Evolutionary conservation across 192 early-diverging fungal genomes (phyloP).

Genomic region (Coemansia sp.): DNA sequence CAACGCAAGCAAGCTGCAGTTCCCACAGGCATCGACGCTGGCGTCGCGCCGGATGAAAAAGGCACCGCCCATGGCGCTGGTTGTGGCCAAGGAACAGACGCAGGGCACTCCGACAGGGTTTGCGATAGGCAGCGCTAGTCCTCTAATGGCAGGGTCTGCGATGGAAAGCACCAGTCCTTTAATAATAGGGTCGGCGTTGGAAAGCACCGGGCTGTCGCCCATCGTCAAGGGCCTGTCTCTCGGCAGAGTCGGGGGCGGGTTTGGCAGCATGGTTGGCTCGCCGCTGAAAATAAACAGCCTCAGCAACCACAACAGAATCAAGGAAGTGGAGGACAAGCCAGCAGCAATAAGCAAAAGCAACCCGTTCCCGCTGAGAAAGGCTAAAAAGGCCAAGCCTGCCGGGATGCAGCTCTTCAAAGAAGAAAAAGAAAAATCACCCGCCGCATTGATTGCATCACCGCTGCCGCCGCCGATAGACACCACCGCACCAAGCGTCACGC

Average conservation of each 20-base stretch:
- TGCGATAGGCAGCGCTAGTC: too few relatives aligned
- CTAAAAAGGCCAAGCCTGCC: not conserved
- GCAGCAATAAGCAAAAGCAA: not conserved
- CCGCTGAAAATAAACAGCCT: conserved; percentile 1
- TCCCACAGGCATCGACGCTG: conserved; percentile 13
- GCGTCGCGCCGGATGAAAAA: conserved; percentile 34
- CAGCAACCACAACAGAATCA: not conserved
- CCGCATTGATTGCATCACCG: not conserved
- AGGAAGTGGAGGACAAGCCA: not conserved
- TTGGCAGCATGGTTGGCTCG: not conserved
- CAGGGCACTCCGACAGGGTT: not conserved
- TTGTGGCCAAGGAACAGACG: conserved; percentile 11
- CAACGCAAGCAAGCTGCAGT: not conserved
- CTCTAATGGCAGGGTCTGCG: not conserved
- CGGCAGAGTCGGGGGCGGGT: not conserved
- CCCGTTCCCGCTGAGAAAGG: conserved; percentile 2
- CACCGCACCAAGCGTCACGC: not conserved
- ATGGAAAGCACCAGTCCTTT: not conserved
- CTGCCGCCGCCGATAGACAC: not conserved
- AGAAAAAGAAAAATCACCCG: not conserved
- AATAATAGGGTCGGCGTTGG: not conserved
- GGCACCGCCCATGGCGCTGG: conserved; percentile 7
- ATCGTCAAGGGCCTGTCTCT: conserved; percentile 43
- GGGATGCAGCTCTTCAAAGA: not conserved
- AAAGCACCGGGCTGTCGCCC: conserved; percentile 46